phyloP scores from a whole-genome alignment of 257 asterid genomes.

The Cynanchum wilfordii region DNA sequence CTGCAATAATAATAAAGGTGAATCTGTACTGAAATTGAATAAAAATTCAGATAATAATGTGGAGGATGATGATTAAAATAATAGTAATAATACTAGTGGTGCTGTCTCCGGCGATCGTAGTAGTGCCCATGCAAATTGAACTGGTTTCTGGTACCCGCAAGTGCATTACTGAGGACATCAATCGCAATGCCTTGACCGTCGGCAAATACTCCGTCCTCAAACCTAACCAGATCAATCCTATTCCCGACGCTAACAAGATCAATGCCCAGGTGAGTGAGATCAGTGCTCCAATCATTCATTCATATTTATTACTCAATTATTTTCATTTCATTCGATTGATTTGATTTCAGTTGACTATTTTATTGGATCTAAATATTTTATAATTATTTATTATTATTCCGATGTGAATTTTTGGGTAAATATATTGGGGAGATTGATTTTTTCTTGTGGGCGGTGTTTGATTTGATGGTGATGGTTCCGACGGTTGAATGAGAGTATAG shows the following conservation, averaged over 20 bases:
- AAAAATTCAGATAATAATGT: not conserved
- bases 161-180: conserved; percentile 30
- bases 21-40: no score
- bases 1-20: no score
- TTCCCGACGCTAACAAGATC: conserved; percentile 23
- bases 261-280: conserved; percentile 24
- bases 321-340: not conserved
- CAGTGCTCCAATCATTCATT: not conserved
- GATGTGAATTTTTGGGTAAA: not conserved
- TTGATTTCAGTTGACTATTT: not conserved
- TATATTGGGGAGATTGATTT: not conserved
- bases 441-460: not conserved
- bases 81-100: not conserved
- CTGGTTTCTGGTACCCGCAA: conserved; percentile 22
- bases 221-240: conserved; percentile 14
- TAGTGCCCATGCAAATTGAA: conserved; percentile 21
- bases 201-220: conserved; percentile 28
- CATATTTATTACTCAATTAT: not conserved
- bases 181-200: conserved; percentile 20
- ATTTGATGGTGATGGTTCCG: not conserved
- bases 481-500: conserved; percentile 1
- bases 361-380: not conserved
- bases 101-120: conserved; percentile 5
- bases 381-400: not conserved
- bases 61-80: not conserved